Evolutionary conservation across 2,329 filamentous ascomycete species (phyloP).

Genomic region (Talaromyces sp.): DNA sequence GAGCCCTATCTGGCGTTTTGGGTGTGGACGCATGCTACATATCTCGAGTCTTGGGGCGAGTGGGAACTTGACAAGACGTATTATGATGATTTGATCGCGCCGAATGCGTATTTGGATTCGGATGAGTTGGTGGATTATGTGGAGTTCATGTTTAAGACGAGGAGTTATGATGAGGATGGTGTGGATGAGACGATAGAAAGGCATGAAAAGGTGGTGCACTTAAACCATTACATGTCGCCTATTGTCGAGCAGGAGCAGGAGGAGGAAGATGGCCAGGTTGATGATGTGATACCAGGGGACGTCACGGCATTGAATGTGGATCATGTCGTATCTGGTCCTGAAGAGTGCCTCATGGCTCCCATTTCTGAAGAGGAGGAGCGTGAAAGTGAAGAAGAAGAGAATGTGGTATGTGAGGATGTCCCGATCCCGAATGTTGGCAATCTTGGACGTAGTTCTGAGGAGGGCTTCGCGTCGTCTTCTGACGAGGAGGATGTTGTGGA

Average conservation of each 20-base stretch:
- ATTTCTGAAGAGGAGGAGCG: not conserved
- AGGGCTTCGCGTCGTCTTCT: not conserved
- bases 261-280: not conserved
- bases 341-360: not conserved
- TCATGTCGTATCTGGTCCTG: not conserved
- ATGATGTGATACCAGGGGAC: not conserved
- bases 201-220: not conserved
- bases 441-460: not conserved
- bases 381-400: not conserved
- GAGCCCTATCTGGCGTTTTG: not conserved
- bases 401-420: not conserved
- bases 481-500: not conserved
- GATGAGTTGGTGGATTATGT: slow-evolving; percentile 1
- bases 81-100: not conserved
- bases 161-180: not conserved
- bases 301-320: not conserved
- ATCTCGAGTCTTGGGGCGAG: not conserved
- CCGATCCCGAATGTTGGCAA: not conserved
- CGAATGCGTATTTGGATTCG: not conserved
- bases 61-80: not conserved
- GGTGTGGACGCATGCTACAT: not conserved
- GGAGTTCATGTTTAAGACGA: not conserved
- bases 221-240: not conserved
- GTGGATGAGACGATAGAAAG: too few relatives aligned
- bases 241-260: not conserved